A percentile compares a stretch with the other conserved stretches of the same genome.
Evolutionary conservation across 176 grass and related monocot genomes (phyloP).

Genomic region (Phoenix roebelenii): DNA sequence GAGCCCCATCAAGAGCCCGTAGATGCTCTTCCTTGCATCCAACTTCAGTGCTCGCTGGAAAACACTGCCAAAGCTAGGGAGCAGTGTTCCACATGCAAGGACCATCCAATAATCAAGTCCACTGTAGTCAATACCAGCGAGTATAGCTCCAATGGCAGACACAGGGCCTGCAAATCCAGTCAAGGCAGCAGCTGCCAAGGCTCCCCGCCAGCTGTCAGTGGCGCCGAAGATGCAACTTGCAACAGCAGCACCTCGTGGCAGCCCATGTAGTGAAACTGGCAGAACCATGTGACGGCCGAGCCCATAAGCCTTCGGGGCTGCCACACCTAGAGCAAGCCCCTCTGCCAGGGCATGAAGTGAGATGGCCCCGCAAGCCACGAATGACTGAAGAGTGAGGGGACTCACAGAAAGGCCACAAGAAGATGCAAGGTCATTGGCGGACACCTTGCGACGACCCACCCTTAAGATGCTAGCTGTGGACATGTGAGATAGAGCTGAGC

Average conservation of each 20-base stretch:
- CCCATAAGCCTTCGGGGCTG: conserved; percentile 79
- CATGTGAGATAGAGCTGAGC: conserved; percentile 39
- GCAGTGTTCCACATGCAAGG: conserved; percentile 63
- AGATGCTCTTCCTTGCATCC: conserved; percentile 56
- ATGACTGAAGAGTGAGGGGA: conserved; percentile 65
- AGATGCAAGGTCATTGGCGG: conserved; percentile 41
- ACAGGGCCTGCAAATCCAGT: conserved; percentile 71
- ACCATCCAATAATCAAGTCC: conserved; percentile 94
- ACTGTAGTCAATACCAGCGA: conserved; percentile 68
- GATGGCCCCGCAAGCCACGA: conserved; percentile 71
- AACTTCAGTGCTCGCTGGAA: conserved; percentile 56
- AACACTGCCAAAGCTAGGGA: conserved; percentile 62
- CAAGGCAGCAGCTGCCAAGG: conserved; percentile 67
- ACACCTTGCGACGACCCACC: conserved; percentile 56
- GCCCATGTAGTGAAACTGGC: conserved; percentile 82
- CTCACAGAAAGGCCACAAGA: conserved; percentile 46
- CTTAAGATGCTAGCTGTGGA: conserved; percentile 39
- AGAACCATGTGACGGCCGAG: conserved; percentile 93
- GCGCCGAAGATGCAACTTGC: conserved; percentile 82
- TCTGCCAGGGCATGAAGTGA: conserved; percentile 80
- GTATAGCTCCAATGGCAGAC: conserved; percentile 70
- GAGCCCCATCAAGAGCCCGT: conserved; percentile 67
- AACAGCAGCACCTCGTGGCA: conserved; percentile 77
- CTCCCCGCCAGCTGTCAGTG: conserved; percentile 82
- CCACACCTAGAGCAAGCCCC: conserved; percentile 88